Conservation (phyloP, 2,329 filamentous ascomycete genomes). For the Xylaria multiplex region DNA sequence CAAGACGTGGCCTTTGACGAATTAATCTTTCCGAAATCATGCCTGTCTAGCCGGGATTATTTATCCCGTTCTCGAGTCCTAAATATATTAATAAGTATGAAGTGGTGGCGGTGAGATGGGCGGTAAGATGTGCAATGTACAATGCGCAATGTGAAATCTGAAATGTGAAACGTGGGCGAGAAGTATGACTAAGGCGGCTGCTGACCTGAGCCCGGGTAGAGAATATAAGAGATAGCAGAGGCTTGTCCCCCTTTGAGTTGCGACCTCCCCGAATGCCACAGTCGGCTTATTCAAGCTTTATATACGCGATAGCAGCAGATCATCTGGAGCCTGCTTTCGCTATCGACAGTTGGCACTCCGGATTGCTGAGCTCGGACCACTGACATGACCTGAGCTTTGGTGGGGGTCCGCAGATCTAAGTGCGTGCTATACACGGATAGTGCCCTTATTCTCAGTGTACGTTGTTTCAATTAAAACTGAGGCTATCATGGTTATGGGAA, state of each 20-base stretch:
- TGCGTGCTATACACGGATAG: not conserved
- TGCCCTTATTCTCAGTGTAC: too few relatives aligned
- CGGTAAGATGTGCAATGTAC: not conserved
- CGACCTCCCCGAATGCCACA: not conserved
- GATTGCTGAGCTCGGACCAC: conserved; percentile 3
- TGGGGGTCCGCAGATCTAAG: not conserved
- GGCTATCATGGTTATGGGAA: too few relatives aligned
- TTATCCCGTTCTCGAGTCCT: not conserved
- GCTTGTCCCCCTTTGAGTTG: too few relatives aligned
- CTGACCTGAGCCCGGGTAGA: not conserved
- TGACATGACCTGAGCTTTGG: not conserved
- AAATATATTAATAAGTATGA: not conserved
- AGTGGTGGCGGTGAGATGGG: conserved; percentile 6
- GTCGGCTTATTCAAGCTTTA: too few relatives aligned
- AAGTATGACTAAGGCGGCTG: not conserved
- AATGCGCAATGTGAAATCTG: not conserved
- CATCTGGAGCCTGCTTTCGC: not conserved
- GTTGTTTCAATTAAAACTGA: too few relatives aligned
- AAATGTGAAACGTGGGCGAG: conserved; percentile 2
- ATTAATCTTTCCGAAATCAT: conserved; percentile 40
- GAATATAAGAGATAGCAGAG: not conserved
- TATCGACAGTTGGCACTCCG: not conserved
- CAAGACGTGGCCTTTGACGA: conserved; percentile 39
- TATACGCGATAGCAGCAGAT: not conserved
- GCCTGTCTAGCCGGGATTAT: conserved; percentile 5